These are phyloP conservation scores for Claviceps digitariae DNA, from an alignment of 2,329 filamentous ascomycete species.

Conservation along the genomic window DNA sequence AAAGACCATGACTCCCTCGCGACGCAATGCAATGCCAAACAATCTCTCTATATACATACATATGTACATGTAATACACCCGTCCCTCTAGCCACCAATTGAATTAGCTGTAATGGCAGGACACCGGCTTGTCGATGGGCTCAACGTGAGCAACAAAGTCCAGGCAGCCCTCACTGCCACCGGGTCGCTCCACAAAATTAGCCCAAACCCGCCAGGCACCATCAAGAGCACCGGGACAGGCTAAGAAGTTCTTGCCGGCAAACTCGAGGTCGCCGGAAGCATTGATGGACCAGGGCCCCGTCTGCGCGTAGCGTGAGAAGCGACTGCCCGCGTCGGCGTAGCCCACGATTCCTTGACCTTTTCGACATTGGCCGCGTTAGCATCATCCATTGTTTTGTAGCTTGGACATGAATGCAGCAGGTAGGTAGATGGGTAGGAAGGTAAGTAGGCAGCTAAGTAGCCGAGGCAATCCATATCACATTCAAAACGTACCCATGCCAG, in stretches of 20 bases:
- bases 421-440: not conserved
- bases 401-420: not conserved
- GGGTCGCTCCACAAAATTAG: constrained; percentile 5
- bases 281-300: constrained; percentile 33
- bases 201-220: constrained; percentile 28
- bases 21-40: not conserved
- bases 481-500: constrained; percentile 38
- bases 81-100: not conserved
- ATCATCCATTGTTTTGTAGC: not conserved
- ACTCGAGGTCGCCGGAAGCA: constrained; percentile 28
- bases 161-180: constrained; percentile 1
- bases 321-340: constrained; percentile 34
- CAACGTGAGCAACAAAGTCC: not conserved
- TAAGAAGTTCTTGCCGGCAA: constrained; percentile 30
- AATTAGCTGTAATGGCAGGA: constrained; percentile 1
- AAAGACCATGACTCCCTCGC: not conserved
- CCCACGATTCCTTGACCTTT: constrained; percentile 38
- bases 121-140: not conserved
- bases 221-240: constrained; percentile 37
- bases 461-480: not conserved
- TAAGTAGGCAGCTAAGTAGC: not conserved
- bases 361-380: not conserved
- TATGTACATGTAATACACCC: not conserved
- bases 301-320: constrained; percentile 28
- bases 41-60: not conserved